phyloP scores from a whole-genome alignment of 1,284 basidiomycete genomes.

The Somion occarium region DNA sequence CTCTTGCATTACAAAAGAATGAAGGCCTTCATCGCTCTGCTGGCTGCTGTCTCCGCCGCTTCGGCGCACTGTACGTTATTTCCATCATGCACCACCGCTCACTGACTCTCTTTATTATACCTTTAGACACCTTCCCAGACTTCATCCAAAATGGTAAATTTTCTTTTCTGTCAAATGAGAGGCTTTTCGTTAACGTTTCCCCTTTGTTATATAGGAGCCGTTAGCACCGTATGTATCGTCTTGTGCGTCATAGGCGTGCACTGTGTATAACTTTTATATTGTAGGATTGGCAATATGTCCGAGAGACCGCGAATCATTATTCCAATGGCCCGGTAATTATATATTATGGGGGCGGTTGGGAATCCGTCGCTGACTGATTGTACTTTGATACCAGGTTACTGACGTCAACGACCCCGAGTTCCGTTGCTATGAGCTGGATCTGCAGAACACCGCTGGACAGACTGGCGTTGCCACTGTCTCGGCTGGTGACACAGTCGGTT shows the following conservation, averaged over 20 bases:
- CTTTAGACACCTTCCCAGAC: conserved; percentile 24
- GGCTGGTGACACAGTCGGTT: conserved; percentile 26
- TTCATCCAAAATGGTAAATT: conserved; percentile 17
- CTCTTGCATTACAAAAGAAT: conserved; percentile 12
- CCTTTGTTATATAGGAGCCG: neutral
- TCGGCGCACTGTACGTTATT: conserved; percentile 19
- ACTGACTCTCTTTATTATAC: neutral
- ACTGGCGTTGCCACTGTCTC: conserved; percentile 37
- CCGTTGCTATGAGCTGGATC: conserved; percentile 41
- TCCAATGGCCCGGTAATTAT: conserved; percentile 33
- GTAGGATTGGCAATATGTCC: conserved; percentile 38
- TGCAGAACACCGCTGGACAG: conserved; percentile 28
- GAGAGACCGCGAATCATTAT: conserved; percentile 40
- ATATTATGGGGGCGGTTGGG: neutral
- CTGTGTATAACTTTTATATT: neutral
- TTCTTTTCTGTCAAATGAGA: too few species aligned
- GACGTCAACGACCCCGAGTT: conserved; percentile 38
- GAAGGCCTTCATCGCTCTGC: conserved; percentile 19
- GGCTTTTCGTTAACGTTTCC: too few species aligned
- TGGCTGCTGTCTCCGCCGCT: conserved; percentile 16
- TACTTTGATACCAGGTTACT: conserved; percentile 28
- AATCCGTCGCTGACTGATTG: neutral
- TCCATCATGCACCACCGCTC: neutral
- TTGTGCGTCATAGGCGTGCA: neutral
- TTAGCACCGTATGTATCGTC: conserved; percentile 4